A percentile compares a stretch with the other conserved stretches of the same genome.
phyloP scores from a whole-genome alignment of 73 alveolate species.

The Paramecium pentaurelia region DNA sequence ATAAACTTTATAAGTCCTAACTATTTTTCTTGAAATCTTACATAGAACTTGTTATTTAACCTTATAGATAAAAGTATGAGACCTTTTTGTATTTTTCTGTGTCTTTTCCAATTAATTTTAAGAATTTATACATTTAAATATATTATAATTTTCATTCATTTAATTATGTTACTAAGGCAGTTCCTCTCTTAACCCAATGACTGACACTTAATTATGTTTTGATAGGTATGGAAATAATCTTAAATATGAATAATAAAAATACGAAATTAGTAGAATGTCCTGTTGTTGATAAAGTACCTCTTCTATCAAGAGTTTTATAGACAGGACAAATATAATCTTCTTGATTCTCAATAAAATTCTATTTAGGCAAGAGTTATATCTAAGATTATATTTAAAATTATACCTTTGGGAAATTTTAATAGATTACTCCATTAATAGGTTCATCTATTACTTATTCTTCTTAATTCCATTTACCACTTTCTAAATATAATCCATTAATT shows the following conservation, averaged over 20 bases:
- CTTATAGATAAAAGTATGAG: neutral
- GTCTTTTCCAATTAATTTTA: neutral
- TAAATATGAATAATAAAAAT: neutral
- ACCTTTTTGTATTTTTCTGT: neutral
- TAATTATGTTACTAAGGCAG: constrained; percentile 88
- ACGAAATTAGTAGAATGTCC: constrained; percentile 94
- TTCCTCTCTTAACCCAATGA: constrained; percentile 96
- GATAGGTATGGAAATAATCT: constrained; percentile 82
- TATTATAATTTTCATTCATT: constrained; percentile 75
- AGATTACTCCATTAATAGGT: constrained; percentile 77
- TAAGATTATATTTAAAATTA: neutral
- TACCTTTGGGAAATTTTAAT: constrained; percentile 88
- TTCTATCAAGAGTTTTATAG: constrained; percentile 88
- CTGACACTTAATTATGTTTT: constrained; percentile 69
- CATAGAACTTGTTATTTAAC: neutral
- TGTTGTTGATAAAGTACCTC: constrained; percentile 89
- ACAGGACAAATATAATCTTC: constrained; percentile 84
- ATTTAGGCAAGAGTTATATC: constrained; percentile 39
- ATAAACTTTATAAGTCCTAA: constrained; percentile 14
- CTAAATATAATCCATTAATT: constrained; percentile 72
- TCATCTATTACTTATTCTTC: constrained; percentile 77
- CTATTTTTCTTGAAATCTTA: neutral
- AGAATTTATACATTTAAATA: neutral
- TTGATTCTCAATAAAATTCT: neutral
- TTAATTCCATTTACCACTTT: constrained; percentile 84